Evolutionary conservation across 2,329 filamentous ascomycete species (phyloP).

Genomic region (Hymenoscyphus occultus): DNA sequence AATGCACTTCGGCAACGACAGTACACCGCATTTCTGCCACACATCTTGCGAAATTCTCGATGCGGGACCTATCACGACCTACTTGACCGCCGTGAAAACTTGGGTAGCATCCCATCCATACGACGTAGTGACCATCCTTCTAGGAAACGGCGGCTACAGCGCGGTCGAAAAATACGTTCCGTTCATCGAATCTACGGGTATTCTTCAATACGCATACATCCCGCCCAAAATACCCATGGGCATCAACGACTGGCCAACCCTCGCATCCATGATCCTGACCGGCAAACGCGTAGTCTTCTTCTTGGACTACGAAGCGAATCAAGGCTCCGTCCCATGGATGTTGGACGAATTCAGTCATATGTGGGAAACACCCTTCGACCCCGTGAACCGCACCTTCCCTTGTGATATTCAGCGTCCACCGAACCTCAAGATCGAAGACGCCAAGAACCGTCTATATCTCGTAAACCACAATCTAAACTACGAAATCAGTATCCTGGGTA

Average conservation of each 20-base stretch:
- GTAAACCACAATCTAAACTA: slow-evolving; percentile 91
- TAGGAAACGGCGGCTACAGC: slow-evolving; percentile 81
- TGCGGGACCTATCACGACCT: slow-evolving; percentile 71
- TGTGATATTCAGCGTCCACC: slow-evolving; percentile 78
- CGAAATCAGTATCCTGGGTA: slow-evolving; percentile 64
- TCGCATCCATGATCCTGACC: slow-evolving; percentile 70
- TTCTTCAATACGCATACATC: slow-evolving; percentile 70
- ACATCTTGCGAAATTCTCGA: slow-evolving; percentile 79
- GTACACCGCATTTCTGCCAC: slow-evolving; percentile 75
- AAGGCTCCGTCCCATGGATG: slow-evolving; percentile 75
- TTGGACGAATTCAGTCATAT: slow-evolving; percentile 84
- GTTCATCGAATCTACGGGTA: slow-evolving; percentile 68
- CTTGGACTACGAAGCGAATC: slow-evolving; percentile 78
- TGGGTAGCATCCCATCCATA: slow-evolving; percentile 79
- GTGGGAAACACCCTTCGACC: slow-evolving; percentile 81
- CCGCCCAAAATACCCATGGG: slow-evolving; percentile 70
- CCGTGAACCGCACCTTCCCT: slow-evolving; percentile 61
- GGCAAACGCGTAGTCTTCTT: slow-evolving; percentile 75
- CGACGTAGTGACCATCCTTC: slow-evolving; percentile 82
- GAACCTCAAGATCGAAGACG: slow-evolving; percentile 51
- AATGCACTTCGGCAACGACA: slow-evolving; percentile 57
- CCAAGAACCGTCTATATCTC: slow-evolving; percentile 68
- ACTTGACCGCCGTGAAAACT: slow-evolving; percentile 62
- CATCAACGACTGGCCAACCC: slow-evolving; percentile 76
- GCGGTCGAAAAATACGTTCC: slow-evolving; percentile 59